Percentiles rank a stretch among this genome's conserved stretches.
Conservation (phyloP, 1,139 yeast species). For the Yamadazyma songkhlaensis region DNA sequence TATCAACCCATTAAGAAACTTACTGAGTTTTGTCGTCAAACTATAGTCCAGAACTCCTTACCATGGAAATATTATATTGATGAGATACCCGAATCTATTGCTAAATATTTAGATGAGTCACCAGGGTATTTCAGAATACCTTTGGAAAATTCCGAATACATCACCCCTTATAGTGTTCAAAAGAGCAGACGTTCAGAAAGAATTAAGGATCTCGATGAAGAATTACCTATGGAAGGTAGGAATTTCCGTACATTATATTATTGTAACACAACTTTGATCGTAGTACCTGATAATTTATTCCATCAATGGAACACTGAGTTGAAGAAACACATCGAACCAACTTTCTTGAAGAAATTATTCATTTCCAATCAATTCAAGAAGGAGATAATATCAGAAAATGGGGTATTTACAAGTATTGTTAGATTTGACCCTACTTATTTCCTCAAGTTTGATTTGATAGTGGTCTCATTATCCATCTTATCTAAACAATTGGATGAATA, state of each 20-base stretch:
- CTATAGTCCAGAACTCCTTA: conserved; percentile 45
- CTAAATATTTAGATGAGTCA: conserved; percentile 24
- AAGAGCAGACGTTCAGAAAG: conserved; percentile 17
- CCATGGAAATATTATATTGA: conserved; percentile 54
- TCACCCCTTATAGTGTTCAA: conserved; percentile 19
- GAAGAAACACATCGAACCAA: conserved; percentile 47
- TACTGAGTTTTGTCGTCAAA: conserved; percentile 30
- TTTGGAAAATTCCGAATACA: conserved; percentile 19
- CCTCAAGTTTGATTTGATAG: conserved; percentile 46
- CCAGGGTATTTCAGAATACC: conserved; percentile 48
- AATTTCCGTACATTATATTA: conserved; percentile 30
- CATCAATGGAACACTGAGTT: conserved; percentile 66
- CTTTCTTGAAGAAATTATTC: conserved; percentile 32
- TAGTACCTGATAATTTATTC: conserved; percentile 65
- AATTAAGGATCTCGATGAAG: conserved; percentile 10
- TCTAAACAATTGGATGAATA: conserved; percentile 31
- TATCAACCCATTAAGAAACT: conserved; percentile 7
- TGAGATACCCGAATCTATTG: conserved; percentile 44
- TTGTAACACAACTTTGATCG: conserved; percentile 54
- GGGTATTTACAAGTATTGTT: conserved; percentile 19
- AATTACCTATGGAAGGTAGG: conserved; percentile 19
- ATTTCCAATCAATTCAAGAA: conserved; percentile 32
- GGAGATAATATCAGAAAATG: conserved; percentile 12
- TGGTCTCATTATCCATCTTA: conserved; percentile 49
- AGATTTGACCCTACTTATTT: conserved; percentile 31